A percentile compares a stretch with the other conserved stretches of the same genome.
phyloP scores from a whole-genome alignment of 2,329 filamentous ascomycete species.

The Aaosphaeria arxii region DNA sequence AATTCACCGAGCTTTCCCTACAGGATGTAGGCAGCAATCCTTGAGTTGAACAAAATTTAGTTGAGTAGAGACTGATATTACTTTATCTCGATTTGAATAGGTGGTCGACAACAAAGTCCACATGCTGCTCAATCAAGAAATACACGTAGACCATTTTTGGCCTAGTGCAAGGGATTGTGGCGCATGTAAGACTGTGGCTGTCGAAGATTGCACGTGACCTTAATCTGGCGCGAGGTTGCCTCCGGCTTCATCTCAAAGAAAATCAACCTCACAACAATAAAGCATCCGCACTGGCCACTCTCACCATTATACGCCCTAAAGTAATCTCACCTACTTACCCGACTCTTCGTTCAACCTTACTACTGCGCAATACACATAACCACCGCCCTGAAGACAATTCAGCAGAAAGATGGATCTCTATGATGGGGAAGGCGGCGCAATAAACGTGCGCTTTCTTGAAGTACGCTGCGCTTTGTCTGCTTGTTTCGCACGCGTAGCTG shows the following conservation, averaged over 20 bases:
- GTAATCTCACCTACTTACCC: neutral
- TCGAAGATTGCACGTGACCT: too few species aligned
- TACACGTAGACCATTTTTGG: too few species aligned
- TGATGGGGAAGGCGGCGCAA: slow-evolving; percentile 45
- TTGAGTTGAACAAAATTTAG: too few species aligned
- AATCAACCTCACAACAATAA: neutral
- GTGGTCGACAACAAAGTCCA: too few species aligned
- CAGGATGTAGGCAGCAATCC: too few species aligned
- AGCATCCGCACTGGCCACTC: neutral
- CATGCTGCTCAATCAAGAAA: too few species aligned
- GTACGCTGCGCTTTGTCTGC: slow-evolving; percentile 19
- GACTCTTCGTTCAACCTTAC: neutral
- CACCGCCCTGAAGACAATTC: neutral
- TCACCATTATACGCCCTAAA: neutral
- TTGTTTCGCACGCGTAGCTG: slow-evolving; percentile 8
- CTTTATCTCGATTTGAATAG: too few species aligned
- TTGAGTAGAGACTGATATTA: too few species aligned
- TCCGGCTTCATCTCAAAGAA: slow-evolving; percentile 1
- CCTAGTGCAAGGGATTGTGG: too few species aligned
- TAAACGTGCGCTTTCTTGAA: slow-evolving; percentile 38
- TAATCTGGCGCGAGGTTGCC: neutral
- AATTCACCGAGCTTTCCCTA: too few species aligned
- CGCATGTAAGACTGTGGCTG: too few species aligned
- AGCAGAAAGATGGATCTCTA: slow-evolving; percentile 45
- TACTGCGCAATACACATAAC: neutral